phyloP scores from a whole-genome alignment of 2,329 filamentous ascomycete genomes.

The Arthroderma sp. region DNA sequence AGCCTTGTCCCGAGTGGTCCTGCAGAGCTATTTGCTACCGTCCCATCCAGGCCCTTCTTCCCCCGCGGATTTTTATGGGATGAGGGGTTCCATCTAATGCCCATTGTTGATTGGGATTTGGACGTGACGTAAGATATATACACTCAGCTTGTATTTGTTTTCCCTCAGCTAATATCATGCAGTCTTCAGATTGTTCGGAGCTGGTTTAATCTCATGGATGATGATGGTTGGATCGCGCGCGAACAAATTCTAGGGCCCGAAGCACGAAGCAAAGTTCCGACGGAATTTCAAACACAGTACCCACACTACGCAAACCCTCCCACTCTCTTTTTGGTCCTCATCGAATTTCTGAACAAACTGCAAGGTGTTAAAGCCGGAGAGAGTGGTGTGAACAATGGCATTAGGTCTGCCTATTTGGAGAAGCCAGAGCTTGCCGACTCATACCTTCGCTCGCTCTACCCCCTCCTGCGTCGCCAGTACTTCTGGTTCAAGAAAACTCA shows the following conservation, averaged over 20 bases:
- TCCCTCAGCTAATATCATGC: conserved; percentile 10
- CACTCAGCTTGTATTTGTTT: too few relatives aligned
- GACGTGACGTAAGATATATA: conserved; percentile 50
- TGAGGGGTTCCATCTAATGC: conserved; percentile 88
- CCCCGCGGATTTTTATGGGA: conserved; percentile 96
- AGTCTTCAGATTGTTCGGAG: conserved; percentile 73
- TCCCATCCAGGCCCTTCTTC: conserved; percentile 91
- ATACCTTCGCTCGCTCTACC: conserved; percentile 68
- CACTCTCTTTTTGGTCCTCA: conserved; percentile 80
- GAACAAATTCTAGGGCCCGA: conserved; percentile 90
- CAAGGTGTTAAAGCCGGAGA: conserved; percentile 31
- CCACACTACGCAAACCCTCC: conserved; percentile 96
- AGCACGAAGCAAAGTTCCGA: conserved; percentile 85
- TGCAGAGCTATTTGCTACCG: conserved; percentile 76
- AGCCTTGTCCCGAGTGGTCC: conserved; percentile 63
- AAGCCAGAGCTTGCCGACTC: conserved; percentile 54
- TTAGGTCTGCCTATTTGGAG: conserved; percentile 53
- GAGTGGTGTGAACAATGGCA: conserved; percentile 16
- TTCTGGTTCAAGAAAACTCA: conserved; percentile 93
- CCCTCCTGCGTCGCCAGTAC: conserved; percentile 76
- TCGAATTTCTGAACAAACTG: conserved; percentile 69
- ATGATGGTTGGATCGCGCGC: conserved; percentile 92
- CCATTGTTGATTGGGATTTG: conserved; percentile 86
- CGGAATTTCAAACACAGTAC: conserved; percentile 89
- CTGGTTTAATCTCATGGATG: conserved; percentile 93